A percentile compares a stretch with the other conserved stretches of the same genome.
phyloP scores from a whole-genome alignment of 1,139 yeast species.

The Petasospora rhodanensis region DNA sequence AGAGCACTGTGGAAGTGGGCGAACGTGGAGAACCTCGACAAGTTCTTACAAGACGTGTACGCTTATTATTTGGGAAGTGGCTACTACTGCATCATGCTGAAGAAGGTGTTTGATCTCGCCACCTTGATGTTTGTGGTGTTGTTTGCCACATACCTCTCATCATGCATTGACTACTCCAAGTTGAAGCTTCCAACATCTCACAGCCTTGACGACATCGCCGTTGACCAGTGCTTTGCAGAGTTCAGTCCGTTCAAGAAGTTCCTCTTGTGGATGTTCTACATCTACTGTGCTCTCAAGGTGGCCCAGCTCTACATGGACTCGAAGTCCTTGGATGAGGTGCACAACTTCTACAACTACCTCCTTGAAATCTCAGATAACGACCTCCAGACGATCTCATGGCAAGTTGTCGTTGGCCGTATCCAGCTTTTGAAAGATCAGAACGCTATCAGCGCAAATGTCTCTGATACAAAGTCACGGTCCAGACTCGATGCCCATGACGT shows the following conservation, averaged over 20 bases:
- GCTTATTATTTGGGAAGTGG: conserved; percentile 86
- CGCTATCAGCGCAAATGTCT: conserved; percentile 45
- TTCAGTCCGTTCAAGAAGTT: conserved; percentile 45
- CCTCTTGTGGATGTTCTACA: conserved; percentile 56
- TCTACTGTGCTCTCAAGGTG: conserved; percentile 51
- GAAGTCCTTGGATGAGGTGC: conserved; percentile 31
- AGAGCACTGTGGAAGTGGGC: conserved; percentile 96
- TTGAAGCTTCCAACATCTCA: conserved; percentile 28
- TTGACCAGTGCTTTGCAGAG: conserved; percentile 56
- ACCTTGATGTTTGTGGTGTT: conserved; percentile 75
- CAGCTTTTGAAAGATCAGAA: conserved; percentile 76
- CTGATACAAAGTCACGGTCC: conserved; percentile 64
- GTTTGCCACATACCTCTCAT: conserved; percentile 73
- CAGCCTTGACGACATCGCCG: conserved; percentile 42
- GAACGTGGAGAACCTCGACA: conserved; percentile 85
- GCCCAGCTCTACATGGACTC: conserved; percentile 54
- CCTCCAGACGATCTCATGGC: conserved; percentile 92
- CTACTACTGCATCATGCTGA: conserved; percentile 63
- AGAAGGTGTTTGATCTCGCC: conserved; percentile 59
- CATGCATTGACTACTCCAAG: conserved; percentile 71
- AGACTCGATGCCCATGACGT: conserved; percentile 88
- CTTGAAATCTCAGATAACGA: conserved; percentile 74
- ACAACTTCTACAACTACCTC: conserved; percentile 42
- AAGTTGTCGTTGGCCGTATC: conserved; percentile 72
- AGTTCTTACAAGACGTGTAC: conserved; percentile 78